A percentile compares a stretch with the other conserved stretches of the same genome.
Evolutionary conservation across 495 filamentous ascomycete species (phyloP).

Genomic region (Neurospora sp.): DNA sequence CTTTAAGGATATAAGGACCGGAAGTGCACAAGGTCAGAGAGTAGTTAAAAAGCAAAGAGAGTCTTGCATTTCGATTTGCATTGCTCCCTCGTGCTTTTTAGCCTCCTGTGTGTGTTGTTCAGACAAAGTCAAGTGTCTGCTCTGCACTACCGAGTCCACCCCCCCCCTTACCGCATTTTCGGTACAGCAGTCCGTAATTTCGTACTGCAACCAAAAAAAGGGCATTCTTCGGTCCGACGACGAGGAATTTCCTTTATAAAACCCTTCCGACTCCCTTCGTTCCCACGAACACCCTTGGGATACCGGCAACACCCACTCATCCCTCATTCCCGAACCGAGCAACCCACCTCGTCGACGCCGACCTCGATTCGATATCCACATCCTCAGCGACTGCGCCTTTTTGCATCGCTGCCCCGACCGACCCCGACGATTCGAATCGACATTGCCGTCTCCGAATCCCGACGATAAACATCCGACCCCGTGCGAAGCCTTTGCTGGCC

Average conservation of each 20-base stretch:
- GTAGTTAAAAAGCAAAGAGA: neutral
- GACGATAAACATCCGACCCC: constrained; percentile 4
- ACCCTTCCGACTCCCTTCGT: constrained; percentile 21
- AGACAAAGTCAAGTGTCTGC: constrained; percentile 1
- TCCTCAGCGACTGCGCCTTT: neutral
- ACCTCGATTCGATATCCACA: neutral
- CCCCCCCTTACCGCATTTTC: neutral
- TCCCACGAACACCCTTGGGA: constrained; percentile 10
- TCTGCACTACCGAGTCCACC: neutral
- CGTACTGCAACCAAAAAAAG: constrained; percentile 1
- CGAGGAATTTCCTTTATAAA: constrained; percentile 18
- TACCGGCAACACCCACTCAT: constrained; percentile 1
- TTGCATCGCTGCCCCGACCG: neutral
- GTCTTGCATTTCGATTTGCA: constrained; percentile 1
- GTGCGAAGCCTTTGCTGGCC: constrained; percentile 22
- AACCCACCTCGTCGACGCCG: constrained; percentile 8
- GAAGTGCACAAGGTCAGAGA: neutral
- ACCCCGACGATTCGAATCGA: constrained; percentile 1
- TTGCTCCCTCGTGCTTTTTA: constrained; percentile 1
- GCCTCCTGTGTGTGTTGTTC: neutral
- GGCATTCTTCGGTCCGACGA: constrained; percentile 29
- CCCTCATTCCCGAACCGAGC: constrained; percentile 6
- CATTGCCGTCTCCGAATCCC: constrained; percentile 1
- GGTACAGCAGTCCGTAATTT: neutral
- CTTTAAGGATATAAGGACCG: constrained; percentile 16